These are phyloP conservation scores for Leucocoprinus leucothites DNA, from an alignment of 768 basidiomycete genomes.

Conservation along the genomic window DNA sequence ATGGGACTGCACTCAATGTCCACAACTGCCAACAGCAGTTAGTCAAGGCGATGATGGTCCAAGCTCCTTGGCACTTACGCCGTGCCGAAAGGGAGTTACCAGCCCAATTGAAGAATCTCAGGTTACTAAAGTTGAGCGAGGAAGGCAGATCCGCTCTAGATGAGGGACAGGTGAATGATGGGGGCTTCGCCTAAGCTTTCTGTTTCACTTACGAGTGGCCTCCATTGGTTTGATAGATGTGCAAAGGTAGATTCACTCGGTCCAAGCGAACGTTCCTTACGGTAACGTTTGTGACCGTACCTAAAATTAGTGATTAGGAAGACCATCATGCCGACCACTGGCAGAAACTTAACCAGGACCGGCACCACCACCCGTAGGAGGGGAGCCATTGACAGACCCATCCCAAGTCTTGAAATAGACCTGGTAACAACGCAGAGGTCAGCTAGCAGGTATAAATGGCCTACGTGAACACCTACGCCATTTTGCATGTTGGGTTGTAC, in stretches of 20 bases:
- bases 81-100: slow-evolving; percentile 43
- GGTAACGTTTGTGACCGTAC: slow-evolving; percentile 43
- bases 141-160: slow-evolving; percentile 38
- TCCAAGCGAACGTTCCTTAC: slow-evolving; percentile 42
- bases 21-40: slow-evolving; percentile 32
- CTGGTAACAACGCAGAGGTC: slow-evolving; percentile 22
- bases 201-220: slow-evolving; percentile 10
- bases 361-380: slow-evolving; percentile 56
- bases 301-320: slow-evolving; percentile 22
- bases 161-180: slow-evolving; percentile 12
- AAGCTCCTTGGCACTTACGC: slow-evolving; percentile 12
- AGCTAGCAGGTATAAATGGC: not conserved
- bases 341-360: slow-evolving; percentile 36
- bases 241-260: slow-evolving; percentile 28
- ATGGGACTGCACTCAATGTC: slow-evolving; percentile 50
- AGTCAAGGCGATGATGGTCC: not conserved
- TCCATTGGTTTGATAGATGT: slow-evolving; percentile 11
- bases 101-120: slow-evolving; percentile 45
- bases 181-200: too few relatives aligned
- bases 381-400: slow-evolving; percentile 45
- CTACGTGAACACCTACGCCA: slow-evolving; percentile 33
- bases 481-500: slow-evolving; percentile 57
- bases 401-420: slow-evolving; percentile 60
- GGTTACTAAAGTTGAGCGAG: slow-evolving; percentile 40
- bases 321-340: not conserved